phyloP scores from a whole-genome alignment of 208 protist genomes.

The Acanthamoeba sp. region DNA sequence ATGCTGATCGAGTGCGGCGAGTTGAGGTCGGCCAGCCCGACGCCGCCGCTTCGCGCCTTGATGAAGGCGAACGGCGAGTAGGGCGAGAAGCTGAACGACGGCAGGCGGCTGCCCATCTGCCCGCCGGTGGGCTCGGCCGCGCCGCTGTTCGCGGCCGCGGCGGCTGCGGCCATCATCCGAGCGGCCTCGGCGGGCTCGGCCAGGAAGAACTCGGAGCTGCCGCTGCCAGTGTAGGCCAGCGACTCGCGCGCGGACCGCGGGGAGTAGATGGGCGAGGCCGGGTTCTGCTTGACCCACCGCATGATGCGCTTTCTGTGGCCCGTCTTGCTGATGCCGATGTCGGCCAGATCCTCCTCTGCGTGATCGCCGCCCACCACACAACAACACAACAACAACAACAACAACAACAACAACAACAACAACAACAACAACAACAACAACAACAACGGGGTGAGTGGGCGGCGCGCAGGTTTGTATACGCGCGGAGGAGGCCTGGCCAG shows the following conservation, averaged over 20 bases:
- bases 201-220: background rate
- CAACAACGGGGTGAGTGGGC: too few relatives aligned
- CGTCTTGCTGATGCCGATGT: slow-evolving; percentile 55
- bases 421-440: too few relatives aligned
- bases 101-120: background rate
- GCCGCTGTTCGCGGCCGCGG: background rate
- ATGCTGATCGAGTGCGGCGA: slow-evolving; percentile 44
- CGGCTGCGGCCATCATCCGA: background rate
- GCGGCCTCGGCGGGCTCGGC: background rate
- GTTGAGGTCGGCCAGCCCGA: background rate
- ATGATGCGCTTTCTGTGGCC: slow-evolving; percentile 49
- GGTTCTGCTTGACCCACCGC: slow-evolving; percentile 31
- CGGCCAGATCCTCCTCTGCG: slow-evolving; percentile 37
- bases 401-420: too few relatives aligned
- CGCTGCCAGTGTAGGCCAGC: background rate
- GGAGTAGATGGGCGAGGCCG: slow-evolving; percentile 26
- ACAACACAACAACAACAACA: too few relatives aligned
- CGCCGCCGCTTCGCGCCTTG: background rate
- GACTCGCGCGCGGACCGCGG: background rate
- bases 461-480: background rate
- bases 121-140: background rate
- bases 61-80: slow-evolving; percentile 1
- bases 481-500: too few relatives aligned
- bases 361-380: too few relatives aligned
- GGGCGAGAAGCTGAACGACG: slow-evolving; percentile 1